Percentiles rank a stretch among this genome's conserved stretches.
Evolutionary conservation across 31 red algal genomes (phyloP).

Genomic region (Asparagopsis taxiformis): DNA sequence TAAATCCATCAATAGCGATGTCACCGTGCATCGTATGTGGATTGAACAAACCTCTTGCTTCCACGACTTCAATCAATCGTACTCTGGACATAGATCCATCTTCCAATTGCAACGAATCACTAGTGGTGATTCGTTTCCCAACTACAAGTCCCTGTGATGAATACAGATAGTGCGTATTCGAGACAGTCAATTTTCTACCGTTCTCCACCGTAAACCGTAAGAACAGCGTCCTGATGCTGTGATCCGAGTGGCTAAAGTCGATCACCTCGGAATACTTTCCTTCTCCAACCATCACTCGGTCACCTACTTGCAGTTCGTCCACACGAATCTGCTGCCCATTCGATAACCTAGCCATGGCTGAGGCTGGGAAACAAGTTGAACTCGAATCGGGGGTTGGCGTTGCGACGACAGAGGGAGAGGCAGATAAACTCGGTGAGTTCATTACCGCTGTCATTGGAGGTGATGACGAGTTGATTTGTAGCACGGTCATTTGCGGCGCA

Average conservation of each 20-base stretch:
- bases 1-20: conserved; percentile 62
- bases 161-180: conserved; percentile 29
- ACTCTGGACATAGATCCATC: conserved; percentile 13
- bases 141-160: not conserved
- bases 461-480: not conserved
- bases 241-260: conserved; percentile 23
- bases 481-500: not conserved
- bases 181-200: not conserved
- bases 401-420: conserved; percentile 2
- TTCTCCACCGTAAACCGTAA: conserved; percentile 5
- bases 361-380: conserved; percentile 44
- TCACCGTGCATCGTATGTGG: conserved; percentile 70
- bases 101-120: conserved; percentile 9
- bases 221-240: not conserved
- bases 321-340: conserved; percentile 11
- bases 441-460: not conserved
- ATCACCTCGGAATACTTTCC: conserved; percentile 10
- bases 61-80: not conserved
- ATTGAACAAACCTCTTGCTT: conserved; percentile 50
- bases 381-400: not conserved
- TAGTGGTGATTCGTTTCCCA: not conserved
- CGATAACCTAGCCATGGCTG: conserved; percentile 15
- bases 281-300: conserved; percentile 17
- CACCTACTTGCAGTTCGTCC: conserved; percentile 14
- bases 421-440: not conserved